These are phyloP conservation scores for Linum trigynum DNA, from an alignment of 345 rosid species.

Conservation along the genomic window DNA sequence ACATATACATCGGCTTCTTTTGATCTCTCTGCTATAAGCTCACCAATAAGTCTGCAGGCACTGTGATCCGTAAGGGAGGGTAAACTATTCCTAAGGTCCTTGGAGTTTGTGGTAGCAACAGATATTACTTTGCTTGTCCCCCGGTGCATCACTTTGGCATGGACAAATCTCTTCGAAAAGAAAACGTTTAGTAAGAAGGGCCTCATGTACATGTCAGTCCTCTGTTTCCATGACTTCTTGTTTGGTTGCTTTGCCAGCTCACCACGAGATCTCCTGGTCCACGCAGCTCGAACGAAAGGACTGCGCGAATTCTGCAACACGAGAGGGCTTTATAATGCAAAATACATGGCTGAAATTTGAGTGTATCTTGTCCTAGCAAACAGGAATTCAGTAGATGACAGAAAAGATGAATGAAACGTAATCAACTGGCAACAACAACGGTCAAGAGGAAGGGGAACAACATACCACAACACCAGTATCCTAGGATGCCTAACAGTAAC, in stretches of 20 bases:
- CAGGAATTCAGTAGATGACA: no score
- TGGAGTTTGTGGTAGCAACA: constrained; percentile 85
- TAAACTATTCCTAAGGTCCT: constrained; percentile 60
- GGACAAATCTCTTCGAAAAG: constrained; percentile 78
- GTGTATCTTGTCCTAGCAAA: no score
- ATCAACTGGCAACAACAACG: no score
- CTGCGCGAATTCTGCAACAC: constrained; percentile 25
- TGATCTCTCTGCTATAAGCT: constrained; percentile 80
- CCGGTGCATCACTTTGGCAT: constrained; percentile 93
- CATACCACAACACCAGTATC: no score
- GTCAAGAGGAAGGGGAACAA: no score
- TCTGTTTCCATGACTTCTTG: constrained; percentile 83
- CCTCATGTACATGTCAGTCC: constrained; percentile 94
- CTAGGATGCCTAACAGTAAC: no score
- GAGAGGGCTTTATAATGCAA: not conserved
- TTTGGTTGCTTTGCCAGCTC: constrained; percentile 71
- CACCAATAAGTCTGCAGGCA: constrained; percentile 65
- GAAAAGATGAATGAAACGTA: no score
- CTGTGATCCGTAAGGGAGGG: constrained; percentile 67
- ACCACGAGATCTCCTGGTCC: constrained; percentile 85
- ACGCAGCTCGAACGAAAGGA: constrained; percentile 68
- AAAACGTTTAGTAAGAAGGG: constrained; percentile 84
- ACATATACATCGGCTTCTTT: constrained; percentile 90
- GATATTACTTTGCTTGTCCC: constrained; percentile 90
- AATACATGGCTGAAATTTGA: not conserved